Conservation (phyloP, 257 asterid species). For the Przewalskia tangutica region DNA sequence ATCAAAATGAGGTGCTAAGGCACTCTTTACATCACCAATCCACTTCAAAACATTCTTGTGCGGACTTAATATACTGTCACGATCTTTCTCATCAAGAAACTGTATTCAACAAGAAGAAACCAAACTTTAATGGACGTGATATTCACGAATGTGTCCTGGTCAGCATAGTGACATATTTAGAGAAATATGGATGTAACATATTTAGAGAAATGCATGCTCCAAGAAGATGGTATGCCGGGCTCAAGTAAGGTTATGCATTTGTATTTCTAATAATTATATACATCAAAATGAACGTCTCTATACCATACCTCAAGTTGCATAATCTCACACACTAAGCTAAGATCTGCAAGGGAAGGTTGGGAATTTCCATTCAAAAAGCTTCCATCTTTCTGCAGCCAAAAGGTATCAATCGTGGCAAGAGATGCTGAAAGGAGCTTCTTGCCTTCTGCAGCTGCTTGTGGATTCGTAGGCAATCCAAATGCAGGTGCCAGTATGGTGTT, state of each 20-base stretch:
- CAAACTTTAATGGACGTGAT: not conserved
- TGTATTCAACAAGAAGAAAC: constrained; percentile 7
- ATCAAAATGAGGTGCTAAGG: constrained; percentile 67
- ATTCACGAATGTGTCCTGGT: not conserved
- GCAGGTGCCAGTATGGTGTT: constrained; percentile 52
- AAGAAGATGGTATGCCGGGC: not conserved
- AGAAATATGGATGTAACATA: not conserved
- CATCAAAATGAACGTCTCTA: not conserved
- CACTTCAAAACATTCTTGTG: constrained; percentile 55
- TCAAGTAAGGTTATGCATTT: not conserved
- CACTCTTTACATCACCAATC: constrained; percentile 62
- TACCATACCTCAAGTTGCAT: constrained; percentile 97
- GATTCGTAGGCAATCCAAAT: constrained; percentile 56
- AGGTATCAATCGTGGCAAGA: constrained; percentile 46
- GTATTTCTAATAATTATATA: not conserved
- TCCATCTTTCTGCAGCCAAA: constrained; percentile 69
- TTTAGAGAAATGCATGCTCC: not conserved
- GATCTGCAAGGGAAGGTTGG: constrained; percentile 88
- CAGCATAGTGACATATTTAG: not conserved
- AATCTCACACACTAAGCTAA: constrained; percentile 78
- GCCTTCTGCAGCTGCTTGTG: constrained; percentile 57
- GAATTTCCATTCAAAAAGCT: constrained; percentile 59
- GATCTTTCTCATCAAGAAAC: constrained; percentile 41
- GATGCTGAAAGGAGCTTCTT: constrained; percentile 58
- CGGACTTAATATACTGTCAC: constrained; percentile 44